Base-by-base conservation (phyloP, 148 eudicot genomes). In the Beta vulgaris region DNA sequence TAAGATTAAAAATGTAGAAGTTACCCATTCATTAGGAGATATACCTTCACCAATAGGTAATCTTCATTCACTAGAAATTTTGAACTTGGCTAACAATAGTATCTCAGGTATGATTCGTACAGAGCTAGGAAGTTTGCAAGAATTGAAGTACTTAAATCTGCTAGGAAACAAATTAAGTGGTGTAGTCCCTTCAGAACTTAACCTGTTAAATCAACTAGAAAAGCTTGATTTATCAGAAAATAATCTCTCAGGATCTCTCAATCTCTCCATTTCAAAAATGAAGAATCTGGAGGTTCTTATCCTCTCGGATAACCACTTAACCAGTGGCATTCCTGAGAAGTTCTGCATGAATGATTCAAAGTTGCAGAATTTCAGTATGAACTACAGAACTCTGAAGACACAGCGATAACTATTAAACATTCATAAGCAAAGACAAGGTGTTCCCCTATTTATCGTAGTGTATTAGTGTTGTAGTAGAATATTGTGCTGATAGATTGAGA, bases 11-110 rank as follows among this genome's bases (percentile, higher is more conserved):
- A n/a, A n/a, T n/a, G n/a, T n/a, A n/a, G n/a, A n/a, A n/a, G n/a
- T n/a, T n/a, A n/a, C n/a, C n/a, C n/a, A n/a, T n/a, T n/a, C n/a
- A n/a, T n/a, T n/a, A 82, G 98, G 94, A 39, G 77, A 85, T 55
- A 87, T 93, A 25, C 97, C 97, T 15, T 37, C 86, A 76, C 83
- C 89, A 28, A 44, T 93, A 57, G 90, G 90, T 19, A 84, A 84
- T 40, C 92, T 91, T 36, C 32, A 75, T 51, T 76, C 78, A 25
- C 73, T 93, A 28, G 69, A 86, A 74, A 76, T 89, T 68, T 64
- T 93, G 71, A 93, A 91, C 73, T 87, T 93, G 69, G 98, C 91
- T 32, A 93, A 93, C 67, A 93, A 93, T 65, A 86, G 82, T 72
- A 75, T 93, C 19, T 85, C 92, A 29, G 94, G 92, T 31, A n/a